Conservation (phyloP, 345 rosid genomes). For the Syzygium aromaticum region DNA sequence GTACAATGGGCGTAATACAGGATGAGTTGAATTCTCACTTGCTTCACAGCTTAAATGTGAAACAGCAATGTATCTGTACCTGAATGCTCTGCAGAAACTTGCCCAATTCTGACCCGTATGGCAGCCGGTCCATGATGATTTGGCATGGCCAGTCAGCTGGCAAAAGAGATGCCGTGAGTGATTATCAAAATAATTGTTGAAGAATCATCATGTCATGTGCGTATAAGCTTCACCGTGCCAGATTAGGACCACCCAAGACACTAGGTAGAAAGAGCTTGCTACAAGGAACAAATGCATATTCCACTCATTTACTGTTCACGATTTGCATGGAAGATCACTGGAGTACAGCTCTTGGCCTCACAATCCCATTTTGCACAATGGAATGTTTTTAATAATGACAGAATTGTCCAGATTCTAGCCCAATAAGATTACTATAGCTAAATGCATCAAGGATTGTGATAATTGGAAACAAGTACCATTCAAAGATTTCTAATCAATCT, state of each 20-base stretch:
- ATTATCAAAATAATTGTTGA: background rate
- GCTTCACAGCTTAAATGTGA: background rate
- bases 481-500: background rate
- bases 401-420: background rate
- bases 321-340: background rate
- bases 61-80: slow-evolving; percentile 24
- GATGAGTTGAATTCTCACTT: background rate
- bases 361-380: background rate
- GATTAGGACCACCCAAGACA: background rate
- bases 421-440: background rate
- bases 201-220: background rate
- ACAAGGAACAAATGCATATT: background rate
- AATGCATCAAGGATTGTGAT: background rate
- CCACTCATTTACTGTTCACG: background rate
- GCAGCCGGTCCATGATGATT: slow-evolving; percentile 27
- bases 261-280: background rate
- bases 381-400: background rate
- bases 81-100: slow-evolving; percentile 59
- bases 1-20: background rate
- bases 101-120: slow-evolving; percentile 38
- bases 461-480: background rate
- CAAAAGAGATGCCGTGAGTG: background rate
- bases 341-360: background rate
- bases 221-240: background rate
- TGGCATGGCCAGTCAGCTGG: slow-evolving; percentile 48